Conservation (phyloP, 805 yeast species). For the Kluyveromyces siamensis region DNA sequence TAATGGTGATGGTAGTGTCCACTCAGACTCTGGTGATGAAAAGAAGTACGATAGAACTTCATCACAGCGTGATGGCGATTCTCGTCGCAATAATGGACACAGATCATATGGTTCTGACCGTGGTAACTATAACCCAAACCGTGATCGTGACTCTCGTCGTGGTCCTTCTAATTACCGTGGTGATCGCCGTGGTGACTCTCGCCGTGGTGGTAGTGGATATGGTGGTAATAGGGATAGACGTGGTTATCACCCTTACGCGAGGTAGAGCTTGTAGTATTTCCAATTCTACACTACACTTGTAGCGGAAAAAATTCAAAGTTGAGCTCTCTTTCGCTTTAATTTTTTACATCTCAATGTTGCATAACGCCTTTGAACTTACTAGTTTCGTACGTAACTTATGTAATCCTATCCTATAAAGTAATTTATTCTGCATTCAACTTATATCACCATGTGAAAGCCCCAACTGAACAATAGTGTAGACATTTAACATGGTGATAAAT, state of each 20-base stretch:
- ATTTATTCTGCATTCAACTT: conserved; percentile 2
- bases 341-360: too few species aligned
- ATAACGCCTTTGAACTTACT: too few species aligned
- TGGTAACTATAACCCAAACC: background rate
- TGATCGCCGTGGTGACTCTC: conserved; percentile 16
- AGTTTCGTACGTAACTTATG: background rate
- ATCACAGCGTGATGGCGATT: background rate
- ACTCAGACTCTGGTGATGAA: background rate
- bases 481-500: conserved; percentile 60
- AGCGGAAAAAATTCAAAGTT: too few species aligned
- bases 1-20: conserved; percentile 5
- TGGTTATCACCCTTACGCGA: conserved; percentile 28
- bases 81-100: background rate
- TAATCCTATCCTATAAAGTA: background rate
- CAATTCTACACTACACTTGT: too few species aligned
- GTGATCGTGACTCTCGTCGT: conserved; percentile 19
- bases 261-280: conserved; percentile 7
- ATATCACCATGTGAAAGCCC: conserved; percentile 24
- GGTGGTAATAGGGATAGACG: conserved; percentile 15
- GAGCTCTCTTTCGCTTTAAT: background rate
- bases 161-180: conserved; percentile 9
- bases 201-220: conserved; percentile 20
- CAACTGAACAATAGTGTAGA: conserved; percentile 45
- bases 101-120: conserved; percentile 2
- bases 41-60: background rate